A percentile compares a stretch with the other conserved stretches of the same genome.
These are phyloP conservation scores for Amborella trichopoda DNA, from an alignment of 164 flowering plant species.

Conservation along the genomic window DNA sequence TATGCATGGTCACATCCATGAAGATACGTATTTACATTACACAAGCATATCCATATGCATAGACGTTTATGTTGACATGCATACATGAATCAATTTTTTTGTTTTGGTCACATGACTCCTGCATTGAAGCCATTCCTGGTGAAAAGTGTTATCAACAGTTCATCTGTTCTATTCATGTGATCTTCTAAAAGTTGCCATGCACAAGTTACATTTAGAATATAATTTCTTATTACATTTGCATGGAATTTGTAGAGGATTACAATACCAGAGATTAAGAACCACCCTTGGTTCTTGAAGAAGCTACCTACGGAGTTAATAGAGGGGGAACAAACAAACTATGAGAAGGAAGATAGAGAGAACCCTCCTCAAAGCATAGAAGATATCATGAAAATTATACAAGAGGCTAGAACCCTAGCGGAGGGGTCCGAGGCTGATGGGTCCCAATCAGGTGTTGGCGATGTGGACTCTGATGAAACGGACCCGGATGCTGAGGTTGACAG, in stretches of 20 bases:
- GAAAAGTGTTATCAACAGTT: neutral
- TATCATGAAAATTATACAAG: conserved; percentile 45
- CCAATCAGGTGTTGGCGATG: conserved; percentile 7
- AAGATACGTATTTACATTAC: neutral
- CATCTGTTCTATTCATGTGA: neutral
- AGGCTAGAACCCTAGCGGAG: conserved; percentile 33
- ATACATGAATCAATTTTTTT: too few species aligned
- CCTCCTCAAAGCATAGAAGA: conserved; percentile 46
- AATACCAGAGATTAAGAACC: conserved; percentile 54
- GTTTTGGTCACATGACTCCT: neutral
- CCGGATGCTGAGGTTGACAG: conserved; percentile 26
- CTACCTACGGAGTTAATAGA: conserved; percentile 43
- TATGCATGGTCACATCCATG: neutral
- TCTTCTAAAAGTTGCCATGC: neutral
- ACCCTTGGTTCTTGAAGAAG: conserved; percentile 58
- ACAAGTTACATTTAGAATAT: neutral
- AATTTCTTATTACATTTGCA: neutral
- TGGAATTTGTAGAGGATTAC: conserved; percentile 52
- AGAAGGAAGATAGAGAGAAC: conserved; percentile 8
- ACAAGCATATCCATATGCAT: too few species aligned
- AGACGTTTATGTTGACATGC: too few species aligned
- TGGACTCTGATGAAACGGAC: conserved; percentile 22
- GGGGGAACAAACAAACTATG: conserved; percentile 31
- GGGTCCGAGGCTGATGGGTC: conserved; percentile 17
- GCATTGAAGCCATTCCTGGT: neutral